phyloP scores from a whole-genome alignment of 176 grass and related monocot genomes.

The Oryza officinalis region DNA sequence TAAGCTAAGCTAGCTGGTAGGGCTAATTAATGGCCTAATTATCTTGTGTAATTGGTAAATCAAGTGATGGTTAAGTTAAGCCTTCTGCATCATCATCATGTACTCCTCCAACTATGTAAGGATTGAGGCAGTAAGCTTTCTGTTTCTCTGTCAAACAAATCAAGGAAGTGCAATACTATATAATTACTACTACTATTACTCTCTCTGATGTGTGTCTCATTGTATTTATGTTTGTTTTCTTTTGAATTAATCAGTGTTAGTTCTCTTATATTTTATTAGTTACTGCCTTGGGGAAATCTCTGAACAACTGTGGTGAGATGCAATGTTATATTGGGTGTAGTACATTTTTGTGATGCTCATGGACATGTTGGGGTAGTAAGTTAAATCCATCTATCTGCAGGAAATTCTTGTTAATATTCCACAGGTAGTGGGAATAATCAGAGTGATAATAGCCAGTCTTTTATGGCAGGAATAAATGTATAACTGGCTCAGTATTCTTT shows the following conservation, averaged over 20 bases:
- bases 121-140: slow-evolving; percentile 22
- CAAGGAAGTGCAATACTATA: slow-evolving; percentile 48
- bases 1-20: slow-evolving; percentile 47
- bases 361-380: slow-evolving; percentile 22
- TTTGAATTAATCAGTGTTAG: not conserved
- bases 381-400: slow-evolving; percentile 2
- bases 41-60: slow-evolving; percentile 30
- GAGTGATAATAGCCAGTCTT: slow-evolving; percentile 46
- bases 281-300: not conserved
- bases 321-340: not conserved
- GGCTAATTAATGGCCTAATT: slow-evolving; percentile 41
- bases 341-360: slow-evolving; percentile 36
- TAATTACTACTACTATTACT: slow-evolving; percentile 40
- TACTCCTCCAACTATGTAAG: slow-evolving; percentile 40
- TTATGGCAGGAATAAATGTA: slow-evolving; percentile 30
- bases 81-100: slow-evolving; percentile 9
- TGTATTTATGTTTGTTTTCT: not conserved
- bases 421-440: slow-evolving; percentile 50
- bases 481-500: slow-evolving; percentile 5
- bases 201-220: not conserved
- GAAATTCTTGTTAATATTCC: slow-evolving; percentile 44
- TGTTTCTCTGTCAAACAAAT: slow-evolving; percentile 43
- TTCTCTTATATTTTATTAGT: not conserved
- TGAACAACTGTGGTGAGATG: not conserved
- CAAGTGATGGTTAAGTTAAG: slow-evolving; percentile 21